Conservation (phyloP, 371 early-diverging fungal genomes). For the Capillidium heterosporum region DNA sequence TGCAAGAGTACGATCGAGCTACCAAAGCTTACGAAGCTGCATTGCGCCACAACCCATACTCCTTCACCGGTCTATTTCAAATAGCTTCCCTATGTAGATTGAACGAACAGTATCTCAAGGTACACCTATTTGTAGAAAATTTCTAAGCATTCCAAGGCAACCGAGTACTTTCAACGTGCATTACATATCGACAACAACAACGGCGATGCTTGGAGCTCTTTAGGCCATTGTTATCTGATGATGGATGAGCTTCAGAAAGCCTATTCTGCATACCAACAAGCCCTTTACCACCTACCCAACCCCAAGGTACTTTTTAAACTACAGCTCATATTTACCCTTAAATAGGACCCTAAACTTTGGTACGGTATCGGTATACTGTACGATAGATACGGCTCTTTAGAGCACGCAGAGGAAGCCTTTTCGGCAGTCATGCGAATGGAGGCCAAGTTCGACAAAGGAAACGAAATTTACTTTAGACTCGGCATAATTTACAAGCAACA, state of each 20-base stretch:
- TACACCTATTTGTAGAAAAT: slow-evolving; percentile 8
- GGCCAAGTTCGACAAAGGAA: slow-evolving; percentile 82
- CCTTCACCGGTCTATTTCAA: slow-evolving; percentile 48
- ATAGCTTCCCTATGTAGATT: slow-evolving; percentile 49
- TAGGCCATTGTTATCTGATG: slow-evolving; percentile 88
- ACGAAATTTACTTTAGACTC: slow-evolving; percentile 91
- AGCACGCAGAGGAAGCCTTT: slow-evolving; percentile 95
- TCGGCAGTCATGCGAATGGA: slow-evolving; percentile 76
- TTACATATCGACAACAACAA: slow-evolving; percentile 57
- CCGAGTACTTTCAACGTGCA: slow-evolving; percentile 72
- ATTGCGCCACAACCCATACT: slow-evolving; percentile 75
- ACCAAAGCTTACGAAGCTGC: slow-evolving; percentile 67
- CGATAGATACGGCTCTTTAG: slow-evolving; percentile 88
- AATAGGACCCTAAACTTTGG: slow-evolving; percentile 91
- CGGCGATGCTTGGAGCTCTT: slow-evolving; percentile 84
- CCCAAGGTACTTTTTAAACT: slow-evolving; percentile 36
- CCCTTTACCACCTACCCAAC: slow-evolving; percentile 67
- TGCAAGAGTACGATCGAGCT: slow-evolving; percentile 46
- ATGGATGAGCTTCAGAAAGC: slow-evolving; percentile 85
- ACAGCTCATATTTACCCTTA: background rate
- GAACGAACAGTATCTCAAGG: slow-evolving; percentile 36
- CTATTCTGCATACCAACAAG: slow-evolving; percentile 85
- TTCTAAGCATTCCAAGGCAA: slow-evolving; percentile 27
- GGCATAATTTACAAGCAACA: slow-evolving; percentile 96
- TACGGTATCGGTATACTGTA: slow-evolving; percentile 95